Percentiles rank a stretch among this genome's conserved stretches.
Conservation (phyloP, 225 moss, liverwort and hornwort genomes). For the Polytrichum formosum region DNA sequence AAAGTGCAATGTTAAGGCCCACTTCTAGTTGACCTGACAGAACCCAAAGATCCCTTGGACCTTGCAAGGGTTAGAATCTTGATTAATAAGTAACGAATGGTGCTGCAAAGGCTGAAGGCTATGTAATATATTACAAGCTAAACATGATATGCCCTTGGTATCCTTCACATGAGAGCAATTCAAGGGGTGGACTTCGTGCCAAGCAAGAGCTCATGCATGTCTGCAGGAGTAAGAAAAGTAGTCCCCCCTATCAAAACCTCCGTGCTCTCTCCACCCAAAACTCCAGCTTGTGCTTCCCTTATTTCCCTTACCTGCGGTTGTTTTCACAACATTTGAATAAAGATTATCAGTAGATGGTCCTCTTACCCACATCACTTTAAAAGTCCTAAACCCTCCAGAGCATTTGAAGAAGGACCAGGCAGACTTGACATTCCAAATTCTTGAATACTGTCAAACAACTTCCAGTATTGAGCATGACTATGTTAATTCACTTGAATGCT, state of each 20-base stretch:
- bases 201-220: slow-evolving; percentile 83
- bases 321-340: not conserved
- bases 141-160: too few species aligned
- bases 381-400: too few species aligned
- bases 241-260: slow-evolving; percentile 88
- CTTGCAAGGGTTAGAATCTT: too few species aligned
- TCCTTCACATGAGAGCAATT: not conserved
- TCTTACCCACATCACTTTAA: not conserved
- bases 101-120: too few species aligned
- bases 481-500: not conserved
- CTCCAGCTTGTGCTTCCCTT: slow-evolving; percentile 72
- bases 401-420: too few species aligned
- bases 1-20: too few species aligned
- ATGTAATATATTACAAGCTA: too few species aligned
- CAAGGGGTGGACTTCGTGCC: slow-evolving; percentile 52
- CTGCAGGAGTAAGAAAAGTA: slow-evolving; percentile 72
- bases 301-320: slow-evolving; percentile 66
- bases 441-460: not conserved
- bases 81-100: too few species aligned
- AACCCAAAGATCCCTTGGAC: too few species aligned
- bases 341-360: not conserved
- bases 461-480: not conserved
- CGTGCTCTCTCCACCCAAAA: slow-evolving; percentile 58
- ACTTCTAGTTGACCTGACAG: too few species aligned
- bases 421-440: not conserved